Percentiles rank a stretch among this genome's conserved stretches.
Conservation (phyloP, 768 basidiomycete species). For the Lentinula aciculospora region DNA sequence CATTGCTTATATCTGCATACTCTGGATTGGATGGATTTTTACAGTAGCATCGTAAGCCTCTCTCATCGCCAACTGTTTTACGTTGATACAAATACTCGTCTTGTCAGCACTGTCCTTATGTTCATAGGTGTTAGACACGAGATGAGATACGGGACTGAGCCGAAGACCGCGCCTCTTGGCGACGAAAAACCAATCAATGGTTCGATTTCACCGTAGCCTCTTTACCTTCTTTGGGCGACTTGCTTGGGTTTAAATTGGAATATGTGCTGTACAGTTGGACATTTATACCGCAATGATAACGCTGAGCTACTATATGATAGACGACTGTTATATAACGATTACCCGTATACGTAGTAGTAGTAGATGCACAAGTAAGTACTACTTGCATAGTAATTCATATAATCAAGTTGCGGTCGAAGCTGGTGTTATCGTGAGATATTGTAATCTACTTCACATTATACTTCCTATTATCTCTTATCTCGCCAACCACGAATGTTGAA, state of each 20-base stretch:
- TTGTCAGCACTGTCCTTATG: slow-evolving; percentile 11
- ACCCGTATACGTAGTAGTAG: too few species aligned
- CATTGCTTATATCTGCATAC: slow-evolving; percentile 25
- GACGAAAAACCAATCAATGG: neutral
- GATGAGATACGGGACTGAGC: slow-evolving; percentile 8
- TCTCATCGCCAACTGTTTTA: neutral
- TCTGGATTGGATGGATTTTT: slow-evolving; percentile 24
- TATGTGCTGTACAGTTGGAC: too few species aligned
- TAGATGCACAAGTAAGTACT: too few species aligned
- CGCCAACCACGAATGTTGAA: neutral
- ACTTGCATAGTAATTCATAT: too few species aligned
- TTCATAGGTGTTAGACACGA: slow-evolving; percentile 11
- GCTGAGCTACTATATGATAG: too few species aligned
- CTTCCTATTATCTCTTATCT: too few species aligned
- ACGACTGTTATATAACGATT: too few species aligned
- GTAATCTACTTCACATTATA: too few species aligned
- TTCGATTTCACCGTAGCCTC: neutral
- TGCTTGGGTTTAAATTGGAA: neutral
- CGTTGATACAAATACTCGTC: neutral
- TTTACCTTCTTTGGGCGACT: neutral
- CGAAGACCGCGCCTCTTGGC: neutral
- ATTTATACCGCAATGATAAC: too few species aligned
- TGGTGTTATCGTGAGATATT: too few species aligned
- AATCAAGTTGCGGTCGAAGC: too few species aligned
- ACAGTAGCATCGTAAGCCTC: slow-evolving; percentile 21